phyloP scores from a whole-genome alignment of 2,329 filamentous ascomycete genomes.

The Ophiostoma pallidulum region DNA sequence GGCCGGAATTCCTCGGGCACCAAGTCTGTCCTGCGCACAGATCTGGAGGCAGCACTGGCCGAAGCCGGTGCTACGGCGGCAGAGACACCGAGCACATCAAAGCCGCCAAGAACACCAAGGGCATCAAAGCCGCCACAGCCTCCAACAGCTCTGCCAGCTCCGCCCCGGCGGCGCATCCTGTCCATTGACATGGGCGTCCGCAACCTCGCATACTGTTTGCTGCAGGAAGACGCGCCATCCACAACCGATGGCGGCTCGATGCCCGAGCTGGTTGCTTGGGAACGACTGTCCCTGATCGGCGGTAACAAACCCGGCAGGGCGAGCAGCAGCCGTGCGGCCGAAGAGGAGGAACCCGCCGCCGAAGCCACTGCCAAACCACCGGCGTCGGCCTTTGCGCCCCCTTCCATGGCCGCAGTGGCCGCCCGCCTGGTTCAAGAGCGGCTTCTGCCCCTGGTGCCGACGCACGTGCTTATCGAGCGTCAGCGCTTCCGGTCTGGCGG shows the following conservation, averaged over 20 bases:
- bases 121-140: no score
- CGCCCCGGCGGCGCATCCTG: conserved; percentile 42
- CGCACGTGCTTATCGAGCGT: conserved; percentile 59
- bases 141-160: conserved; percentile 7
- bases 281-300: conserved; percentile 18
- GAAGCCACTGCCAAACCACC: background rate
- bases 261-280: conserved; percentile 20
- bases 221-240: conserved; percentile 23
- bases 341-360: background rate
- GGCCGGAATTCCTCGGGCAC: conserved; percentile 51
- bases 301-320: background rate
- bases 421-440: conserved; percentile 25
- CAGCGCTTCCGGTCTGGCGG: conserved; percentile 56
- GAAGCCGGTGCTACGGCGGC: conserved; percentile 20
- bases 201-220: conserved; percentile 66
- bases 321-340: no score
- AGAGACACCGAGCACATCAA: no score
- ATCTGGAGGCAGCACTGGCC: conserved; percentile 38
- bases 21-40: conserved; percentile 23
- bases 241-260: background rate
- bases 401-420: conserved; percentile 26
- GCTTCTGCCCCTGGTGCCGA: conserved; percentile 45
- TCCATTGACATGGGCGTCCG: conserved; percentile 80
- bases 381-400: conserved; percentile 24
- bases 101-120: no score